Conservation (phyloP, 108 stramenopile species). For the Nannochloropsis gaditana region DNA sequence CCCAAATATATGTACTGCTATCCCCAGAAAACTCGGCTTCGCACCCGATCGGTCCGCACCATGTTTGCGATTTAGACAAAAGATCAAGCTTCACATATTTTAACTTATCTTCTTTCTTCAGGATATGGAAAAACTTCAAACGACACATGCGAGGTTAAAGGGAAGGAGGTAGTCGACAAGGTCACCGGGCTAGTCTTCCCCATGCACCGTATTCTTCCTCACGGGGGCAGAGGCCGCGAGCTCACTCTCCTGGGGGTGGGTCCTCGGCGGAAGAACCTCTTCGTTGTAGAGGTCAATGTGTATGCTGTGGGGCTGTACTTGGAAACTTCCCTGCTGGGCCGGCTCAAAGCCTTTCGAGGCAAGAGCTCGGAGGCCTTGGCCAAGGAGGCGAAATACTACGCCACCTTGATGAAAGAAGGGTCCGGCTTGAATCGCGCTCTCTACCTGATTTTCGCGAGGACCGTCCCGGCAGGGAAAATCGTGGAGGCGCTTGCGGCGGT, state of each 20-base stretch:
- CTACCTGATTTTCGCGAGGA: neutral
- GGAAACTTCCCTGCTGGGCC: neutral
- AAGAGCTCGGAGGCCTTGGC: neutral
- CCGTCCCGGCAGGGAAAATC: neutral
- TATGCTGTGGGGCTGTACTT: neutral
- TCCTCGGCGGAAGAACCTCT: neutral
- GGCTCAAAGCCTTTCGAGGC: neutral
- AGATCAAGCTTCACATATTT: too few species aligned
- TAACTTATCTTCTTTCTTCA: neutral
- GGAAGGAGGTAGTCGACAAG: neutral
- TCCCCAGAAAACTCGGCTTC: too few species aligned
- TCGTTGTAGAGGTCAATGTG: neutral
- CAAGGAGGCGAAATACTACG: conserved; percentile 16
- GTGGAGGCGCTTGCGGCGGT: neutral
- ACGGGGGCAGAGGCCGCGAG: neutral
- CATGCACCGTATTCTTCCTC: neutral
- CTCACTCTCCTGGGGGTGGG: neutral
- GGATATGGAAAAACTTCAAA: neutral
- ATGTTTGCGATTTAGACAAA: too few species aligned
- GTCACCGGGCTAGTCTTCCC: neutral
- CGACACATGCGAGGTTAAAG: neutral
- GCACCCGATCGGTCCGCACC: too few species aligned
- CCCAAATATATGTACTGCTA: too few species aligned
- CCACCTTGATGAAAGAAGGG: neutral
- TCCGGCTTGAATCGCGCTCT: neutral